These are phyloP conservation scores for Xylaria sp. DNA, from an alignment of 2,329 filamentous ascomycete genomes.

Conservation along the genomic window DNA sequence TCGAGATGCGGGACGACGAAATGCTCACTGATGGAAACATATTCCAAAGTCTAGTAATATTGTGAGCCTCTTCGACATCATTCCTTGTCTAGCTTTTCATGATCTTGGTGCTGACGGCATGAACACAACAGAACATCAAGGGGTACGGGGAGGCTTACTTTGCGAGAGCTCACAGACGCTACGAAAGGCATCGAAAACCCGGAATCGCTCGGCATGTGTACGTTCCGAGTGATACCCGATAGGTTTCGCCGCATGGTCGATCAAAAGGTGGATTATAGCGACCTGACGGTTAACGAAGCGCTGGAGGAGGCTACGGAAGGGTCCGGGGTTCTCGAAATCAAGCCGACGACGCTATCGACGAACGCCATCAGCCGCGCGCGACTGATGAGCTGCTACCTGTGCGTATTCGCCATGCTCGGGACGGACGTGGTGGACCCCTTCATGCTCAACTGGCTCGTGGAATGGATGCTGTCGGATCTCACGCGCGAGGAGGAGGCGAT, in stretches of 20 bases:
- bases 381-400: constrained; percentile 42
- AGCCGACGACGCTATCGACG: constrained; percentile 36
- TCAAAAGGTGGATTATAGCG: constrained; percentile 33
- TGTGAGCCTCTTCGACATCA: constrained; percentile 30
- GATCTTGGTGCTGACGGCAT: constrained; percentile 5
- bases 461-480: constrained; percentile 42
- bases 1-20: constrained; percentile 38
- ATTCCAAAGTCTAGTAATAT: constrained; percentile 41
- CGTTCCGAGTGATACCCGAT: constrained; percentile 36
- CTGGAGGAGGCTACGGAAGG: constrained; percentile 33
- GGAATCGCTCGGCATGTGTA: constrained; percentile 37
- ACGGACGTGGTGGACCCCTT: constrained; percentile 41
- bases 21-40: constrained; percentile 39
- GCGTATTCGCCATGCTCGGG: constrained; percentile 41
- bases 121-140: constrained; percentile 37
- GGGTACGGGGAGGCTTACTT: constrained; percentile 39
- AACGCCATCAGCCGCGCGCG: constrained; percentile 42
- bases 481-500: constrained; percentile 40
- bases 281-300: constrained; percentile 38
- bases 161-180: constrained; percentile 38
- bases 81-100: background rate
- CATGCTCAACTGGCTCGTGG: constrained; percentile 44
- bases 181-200: constrained; percentile 39
- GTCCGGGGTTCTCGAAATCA: constrained; percentile 19
- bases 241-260: constrained; percentile 36